Conservation (phyloP, 495 filamentous ascomycete species). For the Talaromyces borbonicus region DNA sequence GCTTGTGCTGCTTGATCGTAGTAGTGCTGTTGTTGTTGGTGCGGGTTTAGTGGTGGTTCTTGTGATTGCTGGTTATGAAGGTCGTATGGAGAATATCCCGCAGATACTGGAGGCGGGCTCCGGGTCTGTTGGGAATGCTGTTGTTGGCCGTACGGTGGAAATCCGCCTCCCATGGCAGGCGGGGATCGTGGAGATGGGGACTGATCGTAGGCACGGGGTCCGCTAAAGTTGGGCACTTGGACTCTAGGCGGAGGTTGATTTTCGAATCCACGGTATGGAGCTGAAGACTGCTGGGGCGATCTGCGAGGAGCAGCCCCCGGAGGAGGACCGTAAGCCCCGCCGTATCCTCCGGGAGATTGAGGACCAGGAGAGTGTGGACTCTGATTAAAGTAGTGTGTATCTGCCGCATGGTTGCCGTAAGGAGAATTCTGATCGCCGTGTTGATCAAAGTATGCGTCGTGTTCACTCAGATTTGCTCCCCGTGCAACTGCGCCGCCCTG, state of each 20-base stretch:
- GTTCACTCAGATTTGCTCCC: neutral
- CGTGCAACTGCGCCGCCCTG: neutral
- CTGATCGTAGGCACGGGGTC: slow-evolving; percentile 2
- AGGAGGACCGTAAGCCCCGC: slow-evolving; percentile 12
- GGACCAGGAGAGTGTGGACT: slow-evolving; percentile 5
- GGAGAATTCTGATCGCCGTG: neutral
- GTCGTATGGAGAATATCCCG: slow-evolving; percentile 3
- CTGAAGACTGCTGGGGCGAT: neutral
- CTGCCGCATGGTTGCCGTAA: neutral
- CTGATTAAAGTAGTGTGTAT: slow-evolving; percentile 3
- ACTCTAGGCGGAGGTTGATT: slow-evolving; percentile 1
- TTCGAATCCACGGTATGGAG: slow-evolving; percentile 7
- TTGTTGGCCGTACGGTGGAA: slow-evolving; percentile 1
- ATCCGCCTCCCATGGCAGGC: neutral
- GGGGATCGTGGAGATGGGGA: slow-evolving; percentile 5
- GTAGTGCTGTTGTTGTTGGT: slow-evolving; percentile 3
- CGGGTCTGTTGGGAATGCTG: slow-evolving; percentile 1
- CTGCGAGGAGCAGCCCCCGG: slow-evolving; percentile 19
- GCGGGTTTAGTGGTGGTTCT: neutral
- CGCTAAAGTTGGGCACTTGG: slow-evolving; percentile 1
- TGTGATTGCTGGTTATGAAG: neutral
- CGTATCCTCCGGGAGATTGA: neutral
- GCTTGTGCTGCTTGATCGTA: neutral
- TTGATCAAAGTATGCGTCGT: neutral
- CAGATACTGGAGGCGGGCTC: neutral